Base-by-base conservation (phyloP, 2,329 filamentous ascomycete genomes). In the Pseudocercospora pini-densiflorae region DNA sequence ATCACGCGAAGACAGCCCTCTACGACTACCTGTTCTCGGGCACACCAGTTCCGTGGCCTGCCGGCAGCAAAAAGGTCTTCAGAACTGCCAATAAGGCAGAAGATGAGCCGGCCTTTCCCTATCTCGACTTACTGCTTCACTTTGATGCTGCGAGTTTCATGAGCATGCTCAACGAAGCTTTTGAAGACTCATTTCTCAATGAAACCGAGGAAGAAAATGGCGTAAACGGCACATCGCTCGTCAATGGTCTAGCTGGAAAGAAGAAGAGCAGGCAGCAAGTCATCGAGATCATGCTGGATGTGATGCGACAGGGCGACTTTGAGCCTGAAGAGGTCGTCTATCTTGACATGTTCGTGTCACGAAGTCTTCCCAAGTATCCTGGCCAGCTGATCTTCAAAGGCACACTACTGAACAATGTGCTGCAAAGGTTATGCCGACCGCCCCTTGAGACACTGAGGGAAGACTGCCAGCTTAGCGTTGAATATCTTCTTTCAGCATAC, bases 311-410 rank as follows among this genome's bases (percentile, higher is more conserved):
- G 0, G 83, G 86, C 3, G 88, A 92, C 55, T 98, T 97, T 78
- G 87, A 89, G 0, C 80, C 89, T 0, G 88, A 91, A 67, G 93
- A 98, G 75, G 94, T 92, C 12, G 92, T 99, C 63, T 99, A 97
- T 78, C 86, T 99, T 53, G 93, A 99, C 79, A 99, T 99, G 93
- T 99, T 99, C 76, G 91, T 99, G 76, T 94, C 95, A 19, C 89
- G 95, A 63, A 99, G 97, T 76, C 82, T 99, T 59, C 92, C 96
- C 3, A 99, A 99, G 78, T 99, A 97, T 75, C 93, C 94, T 0
- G 94, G 98, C 77, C 97, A 97, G 75, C 89, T 99, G 59, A 86
- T 98, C 10, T 88, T 99, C 55, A 92, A 94, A 0, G 95, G 94
- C 19, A 93, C 92, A 2, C 91, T 92, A 1, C 84, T 99, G 0